Percentiles rank a stretch among this genome's conserved stretches.
Conservation (phyloP, 108 stramenopile species). For the Cylindrotheca closterium region DNA sequence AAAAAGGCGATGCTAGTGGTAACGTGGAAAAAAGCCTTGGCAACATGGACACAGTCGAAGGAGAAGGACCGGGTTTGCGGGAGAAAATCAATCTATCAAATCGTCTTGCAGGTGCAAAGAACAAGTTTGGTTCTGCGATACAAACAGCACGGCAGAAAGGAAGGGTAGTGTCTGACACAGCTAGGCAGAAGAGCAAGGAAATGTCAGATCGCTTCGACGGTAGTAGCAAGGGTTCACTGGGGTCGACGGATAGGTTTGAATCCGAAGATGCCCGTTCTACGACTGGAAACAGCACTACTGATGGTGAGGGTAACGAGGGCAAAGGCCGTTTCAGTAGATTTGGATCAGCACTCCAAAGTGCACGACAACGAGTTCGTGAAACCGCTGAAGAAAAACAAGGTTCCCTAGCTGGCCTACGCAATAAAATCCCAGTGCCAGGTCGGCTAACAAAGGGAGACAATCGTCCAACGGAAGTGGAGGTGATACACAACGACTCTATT, state of each 20-base stretch:
- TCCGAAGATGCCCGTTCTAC: background rate
- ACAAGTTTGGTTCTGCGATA: constrained; percentile 39
- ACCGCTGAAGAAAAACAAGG: constrained; percentile 5
- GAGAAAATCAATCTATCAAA: constrained; percentile 9
- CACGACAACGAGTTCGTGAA: constrained; percentile 1
- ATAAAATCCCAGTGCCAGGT: background rate
- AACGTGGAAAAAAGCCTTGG: too few species aligned
- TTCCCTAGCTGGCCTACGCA: background rate
- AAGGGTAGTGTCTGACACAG: constrained; percentile 14
- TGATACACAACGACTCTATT: background rate
- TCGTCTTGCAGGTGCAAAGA: constrained; percentile 24
- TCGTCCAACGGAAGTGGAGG: background rate
- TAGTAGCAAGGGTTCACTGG: background rate
- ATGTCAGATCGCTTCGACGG: constrained; percentile 9
- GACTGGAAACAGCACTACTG: background rate
- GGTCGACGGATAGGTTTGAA: background rate
- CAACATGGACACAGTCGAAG: background rate
- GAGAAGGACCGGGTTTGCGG: background rate
- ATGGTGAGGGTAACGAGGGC: background rate
- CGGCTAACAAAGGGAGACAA: background rate
- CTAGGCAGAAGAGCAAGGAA: constrained; percentile 26
- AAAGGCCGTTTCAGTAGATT: constrained; percentile 13
- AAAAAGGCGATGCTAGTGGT: too few species aligned
- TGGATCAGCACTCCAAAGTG: constrained; percentile 27
- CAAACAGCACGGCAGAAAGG: constrained; percentile 37